A percentile compares a stretch with the other conserved stretches of the same genome.
phyloP scores from a whole-genome alignment of 371 early-diverging fungal genomes.

The Phascolomyces articulosus region DNA sequence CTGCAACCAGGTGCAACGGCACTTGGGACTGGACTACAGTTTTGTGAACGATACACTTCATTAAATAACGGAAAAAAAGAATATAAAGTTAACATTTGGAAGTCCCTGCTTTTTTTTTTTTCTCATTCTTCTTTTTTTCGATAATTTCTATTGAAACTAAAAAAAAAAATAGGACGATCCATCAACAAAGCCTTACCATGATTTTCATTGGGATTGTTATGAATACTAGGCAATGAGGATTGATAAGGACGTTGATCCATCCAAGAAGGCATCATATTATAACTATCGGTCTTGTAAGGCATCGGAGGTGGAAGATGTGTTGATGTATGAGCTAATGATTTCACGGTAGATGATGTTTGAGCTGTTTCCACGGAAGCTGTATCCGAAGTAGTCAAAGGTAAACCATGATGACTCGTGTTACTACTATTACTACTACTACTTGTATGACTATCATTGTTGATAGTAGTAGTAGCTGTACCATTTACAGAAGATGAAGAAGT shows the following conservation, averaged over 20 bases:
- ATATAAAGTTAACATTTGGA: not conserved
- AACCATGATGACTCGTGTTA: not conserved
- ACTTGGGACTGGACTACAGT: conserved; percentile 38
- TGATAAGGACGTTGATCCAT: conserved; percentile 4
- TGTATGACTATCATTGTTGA: too few relatives aligned
- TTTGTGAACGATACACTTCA: conserved; percentile 15
- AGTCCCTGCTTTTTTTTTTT: too few relatives aligned
- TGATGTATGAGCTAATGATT: conserved; percentile 6
- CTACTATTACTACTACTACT: not conserved
- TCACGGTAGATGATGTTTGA: conserved; percentile 12
- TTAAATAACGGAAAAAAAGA: not conserved
- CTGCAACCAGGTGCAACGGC: conserved; percentile 11
- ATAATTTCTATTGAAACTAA: too few relatives aligned
- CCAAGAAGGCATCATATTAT: conserved; percentile 2
- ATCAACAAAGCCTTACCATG: conserved; percentile 8
- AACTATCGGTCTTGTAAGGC: conserved; percentile 12
- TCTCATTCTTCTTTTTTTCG: too few relatives aligned
- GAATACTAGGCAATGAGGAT: not conserved
- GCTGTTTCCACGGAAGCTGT: conserved; percentile 16
- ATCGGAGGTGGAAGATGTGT: not conserved
- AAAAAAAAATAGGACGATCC: too few relatives aligned
- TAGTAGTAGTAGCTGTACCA: too few relatives aligned
- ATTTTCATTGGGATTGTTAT: conserved; percentile 17
- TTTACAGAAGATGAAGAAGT: conserved; percentile 5
- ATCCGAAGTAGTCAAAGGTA: conserved; percentile 9